A percentile compares a stretch with the other conserved stretches of the same genome.
phyloP scores from a whole-genome alignment of 371 early-diverging fungal species.

The Gilbertella persicaria region DNA sequence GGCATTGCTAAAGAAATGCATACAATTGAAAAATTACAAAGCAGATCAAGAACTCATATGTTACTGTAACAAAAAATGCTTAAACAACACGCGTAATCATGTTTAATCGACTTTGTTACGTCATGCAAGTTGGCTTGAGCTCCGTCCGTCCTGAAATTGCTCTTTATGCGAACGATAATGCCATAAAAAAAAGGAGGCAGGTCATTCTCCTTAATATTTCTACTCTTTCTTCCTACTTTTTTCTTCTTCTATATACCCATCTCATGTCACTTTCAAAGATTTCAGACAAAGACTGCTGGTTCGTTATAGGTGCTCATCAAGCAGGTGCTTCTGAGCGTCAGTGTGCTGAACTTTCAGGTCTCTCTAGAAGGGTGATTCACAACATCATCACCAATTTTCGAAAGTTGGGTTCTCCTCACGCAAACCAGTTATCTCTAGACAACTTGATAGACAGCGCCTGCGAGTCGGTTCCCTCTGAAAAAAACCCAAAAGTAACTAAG shows the following conservation, averaged over 20 bases:
- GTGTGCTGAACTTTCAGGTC: slow-evolving; percentile 40
- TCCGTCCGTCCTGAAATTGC: too few species aligned
- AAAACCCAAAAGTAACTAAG: background rate
- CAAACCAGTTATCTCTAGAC: slow-evolving; percentile 22
- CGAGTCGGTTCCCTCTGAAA: too few species aligned
- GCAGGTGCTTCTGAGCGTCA: slow-evolving; percentile 50
- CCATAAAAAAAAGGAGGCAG: background rate
- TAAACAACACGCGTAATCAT: too few species aligned
- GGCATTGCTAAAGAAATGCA: too few species aligned
- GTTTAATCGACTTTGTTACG: too few species aligned
- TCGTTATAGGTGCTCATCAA: slow-evolving; percentile 48
- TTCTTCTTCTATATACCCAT: slow-evolving; percentile 1
- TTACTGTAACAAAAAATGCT: too few species aligned
- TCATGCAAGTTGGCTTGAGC: background rate
- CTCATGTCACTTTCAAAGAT: slow-evolving; percentile 5
- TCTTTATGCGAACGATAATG: background rate
- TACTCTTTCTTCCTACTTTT: background rate
- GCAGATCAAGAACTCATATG: too few species aligned
- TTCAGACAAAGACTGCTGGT: slow-evolving; percentile 32
- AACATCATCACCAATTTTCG: slow-evolving; percentile 42
- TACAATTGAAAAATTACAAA: too few species aligned
- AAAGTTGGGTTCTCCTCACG: slow-evolving; percentile 39
- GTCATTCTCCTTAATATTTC: background rate
- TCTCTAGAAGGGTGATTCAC: slow-evolving; percentile 40
- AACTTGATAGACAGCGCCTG: background rate